Percentiles rank a stretch among this genome's conserved stretches.
Conservation (phyloP, 2,329 filamentous ascomycete species). For the Ascochyta viciae-villosae region DNA sequence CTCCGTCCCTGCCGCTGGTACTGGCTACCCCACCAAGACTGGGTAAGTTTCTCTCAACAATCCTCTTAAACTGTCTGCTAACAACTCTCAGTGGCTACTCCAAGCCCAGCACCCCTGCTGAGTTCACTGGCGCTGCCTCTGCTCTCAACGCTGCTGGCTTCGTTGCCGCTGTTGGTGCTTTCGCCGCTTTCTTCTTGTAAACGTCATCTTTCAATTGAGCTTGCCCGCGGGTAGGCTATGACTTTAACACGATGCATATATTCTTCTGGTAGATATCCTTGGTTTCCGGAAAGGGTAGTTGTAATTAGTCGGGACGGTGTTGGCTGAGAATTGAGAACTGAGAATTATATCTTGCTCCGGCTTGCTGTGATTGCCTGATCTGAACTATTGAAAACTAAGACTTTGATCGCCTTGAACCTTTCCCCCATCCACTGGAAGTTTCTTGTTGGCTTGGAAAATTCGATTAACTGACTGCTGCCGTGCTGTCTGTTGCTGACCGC, state of each 20-base stretch:
- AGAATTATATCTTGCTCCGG: background rate
- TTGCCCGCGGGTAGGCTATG: slow-evolving; percentile 44
- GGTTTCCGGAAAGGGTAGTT: slow-evolving; percentile 36
- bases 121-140: slow-evolving; percentile 50
- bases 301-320: slow-evolving; percentile 36
- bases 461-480: too few relatives aligned
- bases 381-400: too few relatives aligned
- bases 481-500: slow-evolving; percentile 1
- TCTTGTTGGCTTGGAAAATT: too few relatives aligned
- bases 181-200: slow-evolving; percentile 54
- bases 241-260: slow-evolving; percentile 48
- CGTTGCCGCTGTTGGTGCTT: slow-evolving; percentile 51
- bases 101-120: slow-evolving; percentile 41
- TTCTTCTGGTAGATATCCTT: slow-evolving; percentile 37
- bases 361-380: slow-evolving; percentile 2
- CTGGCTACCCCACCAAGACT: slow-evolving; percentile 41
- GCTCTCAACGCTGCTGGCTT: slow-evolving; percentile 47
- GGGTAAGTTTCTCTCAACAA: slow-evolving; percentile 33
- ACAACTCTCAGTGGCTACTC: slow-evolving; percentile 31
- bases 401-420: too few relatives aligned
- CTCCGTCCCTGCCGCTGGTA: slow-evolving; percentile 29
- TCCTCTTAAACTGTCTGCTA: slow-evolving; percentile 11
- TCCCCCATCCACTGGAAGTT: too few relatives aligned
- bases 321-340: slow-evolving; percentile 33
- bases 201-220: slow-evolving; percentile 47